phyloP scores from a whole-genome alignment of 495 filamentous ascomycete species.

The Aspergillus sclerotiicarbonarius region DNA sequence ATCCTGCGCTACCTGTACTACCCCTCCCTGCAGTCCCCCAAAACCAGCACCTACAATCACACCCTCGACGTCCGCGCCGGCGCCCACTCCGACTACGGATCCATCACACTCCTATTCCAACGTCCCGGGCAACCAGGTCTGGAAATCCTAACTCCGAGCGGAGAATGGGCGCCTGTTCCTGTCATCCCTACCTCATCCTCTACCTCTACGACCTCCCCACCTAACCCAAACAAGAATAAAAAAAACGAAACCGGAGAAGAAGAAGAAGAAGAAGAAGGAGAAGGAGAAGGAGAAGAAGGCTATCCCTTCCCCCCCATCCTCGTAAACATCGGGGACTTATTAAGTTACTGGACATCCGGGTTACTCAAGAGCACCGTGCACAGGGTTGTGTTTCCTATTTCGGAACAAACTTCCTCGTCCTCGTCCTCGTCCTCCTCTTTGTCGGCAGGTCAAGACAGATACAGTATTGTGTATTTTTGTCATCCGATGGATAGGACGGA shows the following conservation, averaged over 20 bases:
- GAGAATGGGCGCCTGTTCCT: constrained; percentile 45
- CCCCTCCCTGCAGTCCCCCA: constrained; percentile 53
- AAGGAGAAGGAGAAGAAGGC: background rate
- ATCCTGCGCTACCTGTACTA: constrained; percentile 84
- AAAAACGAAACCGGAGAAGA: constrained; percentile 29
- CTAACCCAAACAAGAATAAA: background rate
- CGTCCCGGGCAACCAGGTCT: constrained; percentile 78
- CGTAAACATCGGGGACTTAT: constrained; percentile 88
- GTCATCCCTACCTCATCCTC: constrained; percentile 31
- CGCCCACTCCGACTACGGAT: constrained; percentile 67
- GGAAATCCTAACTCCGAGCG: constrained; percentile 67
- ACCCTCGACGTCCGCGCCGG: constrained; percentile 60
- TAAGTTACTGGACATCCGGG: constrained; percentile 89
- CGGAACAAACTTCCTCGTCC: too few relatives aligned
- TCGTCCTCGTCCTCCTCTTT: too few relatives aligned
- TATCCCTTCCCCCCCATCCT: constrained; percentile 72
- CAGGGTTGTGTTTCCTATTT: constrained; percentile 73
- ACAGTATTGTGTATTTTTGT: constrained; percentile 89
- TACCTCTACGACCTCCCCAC: background rate
- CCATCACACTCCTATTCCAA: constrained; percentile 73
- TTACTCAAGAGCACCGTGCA: constrained; percentile 84
- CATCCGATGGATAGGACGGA: constrained; percentile 74
- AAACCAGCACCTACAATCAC: constrained; percentile 44
- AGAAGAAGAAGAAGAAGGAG: background rate
- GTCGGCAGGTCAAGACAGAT: too few relatives aligned